Percentiles rank a stretch among this genome's conserved stretches.
These are phyloP conservation scores for Stellera chamaejasme DNA, from an alignment of 345 rosid species.

Conservation along the genomic window DNA sequence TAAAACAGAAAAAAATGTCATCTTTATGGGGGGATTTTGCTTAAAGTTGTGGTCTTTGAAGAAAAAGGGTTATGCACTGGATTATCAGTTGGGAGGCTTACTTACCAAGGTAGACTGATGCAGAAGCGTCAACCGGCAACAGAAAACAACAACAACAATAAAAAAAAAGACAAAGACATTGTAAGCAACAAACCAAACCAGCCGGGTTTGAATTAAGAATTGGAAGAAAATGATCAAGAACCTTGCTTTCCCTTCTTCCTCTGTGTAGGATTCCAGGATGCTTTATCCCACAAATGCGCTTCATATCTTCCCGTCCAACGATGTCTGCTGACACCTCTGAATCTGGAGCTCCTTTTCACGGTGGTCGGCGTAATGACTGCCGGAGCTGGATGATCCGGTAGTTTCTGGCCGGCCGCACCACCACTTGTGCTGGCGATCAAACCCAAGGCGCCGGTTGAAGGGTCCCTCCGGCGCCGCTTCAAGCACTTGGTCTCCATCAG, in stretches of 20 bases:
- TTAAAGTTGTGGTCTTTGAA: too few relatives aligned
- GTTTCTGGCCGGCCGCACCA: not conserved
- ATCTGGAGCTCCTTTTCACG: conserved; percentile 37
- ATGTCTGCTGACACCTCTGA: conserved; percentile 39
- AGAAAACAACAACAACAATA: conserved; percentile 1
- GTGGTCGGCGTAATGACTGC: conserved; percentile 16
- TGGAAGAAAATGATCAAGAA: not conserved
- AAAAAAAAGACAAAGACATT: not conserved
- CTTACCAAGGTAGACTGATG: conserved; percentile 32
- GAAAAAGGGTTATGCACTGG: too few relatives aligned
- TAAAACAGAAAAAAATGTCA: too few relatives aligned
- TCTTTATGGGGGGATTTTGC: too few relatives aligned
- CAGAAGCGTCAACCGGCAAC: not conserved
- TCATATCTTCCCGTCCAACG: conserved; percentile 40
- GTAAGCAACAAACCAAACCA: not conserved
- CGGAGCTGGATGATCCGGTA: conserved; percentile 4
- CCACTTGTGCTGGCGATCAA: not conserved
- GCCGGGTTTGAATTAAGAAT: not conserved
- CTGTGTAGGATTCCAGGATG: conserved; percentile 34
- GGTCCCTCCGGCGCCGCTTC: conserved; percentile 28
- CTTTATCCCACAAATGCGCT: conserved; percentile 47
- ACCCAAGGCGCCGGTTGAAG: conserved; percentile 8
- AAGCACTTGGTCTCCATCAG: conserved; percentile 10
- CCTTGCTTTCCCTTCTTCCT: conserved; percentile 43
- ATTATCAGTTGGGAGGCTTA: not conserved